Evolutionary conservation across 352 stramenopile species (phyloP).

Genomic region (Thraustochytrium striatum): DNA sequence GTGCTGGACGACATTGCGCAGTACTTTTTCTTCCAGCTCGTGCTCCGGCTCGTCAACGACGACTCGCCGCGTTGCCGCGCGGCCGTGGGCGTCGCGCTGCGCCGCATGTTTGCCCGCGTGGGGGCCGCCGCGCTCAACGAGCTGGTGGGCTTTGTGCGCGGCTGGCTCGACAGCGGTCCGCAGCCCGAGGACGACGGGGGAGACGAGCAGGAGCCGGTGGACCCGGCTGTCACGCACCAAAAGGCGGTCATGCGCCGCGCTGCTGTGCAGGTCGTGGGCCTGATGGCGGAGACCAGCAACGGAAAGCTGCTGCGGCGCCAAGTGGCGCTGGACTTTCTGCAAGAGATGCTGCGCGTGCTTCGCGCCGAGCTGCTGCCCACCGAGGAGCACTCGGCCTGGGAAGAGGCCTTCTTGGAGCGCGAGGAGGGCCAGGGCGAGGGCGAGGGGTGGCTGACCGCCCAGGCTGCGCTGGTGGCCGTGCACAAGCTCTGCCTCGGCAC

Average conservation of each 20-base stretch:
- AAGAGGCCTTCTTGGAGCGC: constrained; percentile 11
- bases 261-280: neutral
- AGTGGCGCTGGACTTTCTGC: neutral
- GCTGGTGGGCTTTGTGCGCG: neutral
- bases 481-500: constrained; percentile 62
- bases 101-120: neutral
- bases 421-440: constrained; percentile 16
- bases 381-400: neutral
- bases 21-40: constrained; percentile 90
- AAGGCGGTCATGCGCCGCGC: neutral
- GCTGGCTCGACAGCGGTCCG: neutral
- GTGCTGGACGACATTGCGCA: constrained; percentile 83
- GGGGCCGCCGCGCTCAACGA: neutral
- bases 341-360: neutral
- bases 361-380: neutral
- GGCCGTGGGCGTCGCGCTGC: constrained; percentile 60
- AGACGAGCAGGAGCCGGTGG: neutral
- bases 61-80: constrained; percentile 79
- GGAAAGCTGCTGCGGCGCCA: neutral
- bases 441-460: constrained; percentile 65
- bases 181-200: neutral
- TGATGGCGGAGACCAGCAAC: neutral
- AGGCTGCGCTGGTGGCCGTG: constrained; percentile 65
- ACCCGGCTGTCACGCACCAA: neutral
- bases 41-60: constrained; percentile 91